Conservation (phyloP, 306 rosid genomes). For the Inga laurina region DNA sequence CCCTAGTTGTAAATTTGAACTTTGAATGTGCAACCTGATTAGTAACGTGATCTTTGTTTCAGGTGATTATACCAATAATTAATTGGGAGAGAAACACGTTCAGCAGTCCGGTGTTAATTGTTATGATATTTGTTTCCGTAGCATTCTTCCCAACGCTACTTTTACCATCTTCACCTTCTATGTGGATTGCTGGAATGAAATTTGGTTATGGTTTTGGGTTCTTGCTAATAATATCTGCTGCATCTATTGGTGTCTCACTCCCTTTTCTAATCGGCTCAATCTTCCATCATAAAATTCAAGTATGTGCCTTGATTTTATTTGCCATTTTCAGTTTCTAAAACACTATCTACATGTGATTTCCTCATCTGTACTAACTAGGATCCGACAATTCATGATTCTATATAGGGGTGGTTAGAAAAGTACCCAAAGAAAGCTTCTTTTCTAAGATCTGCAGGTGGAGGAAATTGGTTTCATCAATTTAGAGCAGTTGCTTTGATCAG, state of each 20-base stretch:
- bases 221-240: conserved; percentile 75
- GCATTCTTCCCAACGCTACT: conserved; percentile 80
- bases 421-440: conserved; percentile 91
- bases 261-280: conserved; percentile 78
- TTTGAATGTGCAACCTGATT: conserved; percentile 3
- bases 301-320: conserved; percentile 32
- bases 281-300: conserved; percentile 84
- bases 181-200: conserved; percentile 99
- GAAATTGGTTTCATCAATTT: conserved; percentile 92
- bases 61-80: conserved; percentile 87
- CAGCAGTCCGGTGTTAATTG: conserved; percentile 71
- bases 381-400: conserved; percentile 17
- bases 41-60: conserved; percentile 30
- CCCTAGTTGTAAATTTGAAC: background rate
- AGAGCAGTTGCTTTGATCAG: conserved; percentile 88
- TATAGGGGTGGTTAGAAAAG: conserved; percentile 92
- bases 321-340: conserved; percentile 10
- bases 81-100: conserved; percentile 81
- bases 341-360: background rate
- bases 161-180: conserved; percentile 92
- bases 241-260: conserved; percentile 82
- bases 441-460: conserved; percentile 91
- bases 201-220: conserved; percentile 96
- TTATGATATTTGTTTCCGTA: conserved; percentile 78
- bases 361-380: background rate